Percentiles rank a stretch among this genome's conserved stretches.
Evolutionary conservation across 2,329 filamentous ascomycete species (phyloP).

Genomic region (Exophiala bonariae): DNA sequence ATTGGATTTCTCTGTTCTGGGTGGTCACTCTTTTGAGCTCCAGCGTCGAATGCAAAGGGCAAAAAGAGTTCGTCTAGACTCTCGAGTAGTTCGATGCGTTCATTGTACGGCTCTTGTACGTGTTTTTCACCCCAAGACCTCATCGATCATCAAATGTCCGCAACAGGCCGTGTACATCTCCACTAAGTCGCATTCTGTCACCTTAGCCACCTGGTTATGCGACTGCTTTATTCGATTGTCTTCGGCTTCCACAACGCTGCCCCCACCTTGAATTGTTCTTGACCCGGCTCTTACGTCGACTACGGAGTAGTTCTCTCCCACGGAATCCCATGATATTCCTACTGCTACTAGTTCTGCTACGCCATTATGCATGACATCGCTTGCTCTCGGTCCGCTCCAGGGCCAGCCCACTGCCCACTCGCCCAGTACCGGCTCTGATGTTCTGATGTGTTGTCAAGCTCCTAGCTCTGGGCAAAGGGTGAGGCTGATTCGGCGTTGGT

Average conservation of each 20-base stretch:
- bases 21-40: too few relatives aligned
- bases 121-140: too few relatives aligned
- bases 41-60: too few relatives aligned
- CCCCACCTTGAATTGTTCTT: slow-evolving; percentile 17
- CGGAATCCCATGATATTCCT: slow-evolving; percentile 6
- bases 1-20: too few relatives aligned
- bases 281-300: slow-evolving; percentile 11
- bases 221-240: not conserved
- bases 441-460: slow-evolving; percentile 23
- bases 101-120: too few relatives aligned
- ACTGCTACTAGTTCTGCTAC: slow-evolving; percentile 14
- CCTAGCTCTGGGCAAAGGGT: slow-evolving; percentile 22
- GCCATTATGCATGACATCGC: slow-evolving; percentile 26
- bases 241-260: slow-evolving; percentile 9
- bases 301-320: slow-evolving; percentile 10
- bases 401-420: not conserved
- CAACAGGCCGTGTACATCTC: slow-evolving; percentile 4
- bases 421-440: slow-evolving; percentile 20
- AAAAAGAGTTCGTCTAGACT: too few relatives aligned
- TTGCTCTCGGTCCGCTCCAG: slow-evolving; percentile 17
- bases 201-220: not conserved
- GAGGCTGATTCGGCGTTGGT: slow-evolving; percentile 14
- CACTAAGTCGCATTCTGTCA: slow-evolving; percentile 15
- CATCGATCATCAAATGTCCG: slow-evolving; percentile 7
- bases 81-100: too few relatives aligned